A percentile compares a stretch with the other conserved stretches of the same genome.
These are phyloP conservation scores for Fraxinus quadrangulata DNA, from an alignment of 257 asterid species.

Conservation along the genomic window DNA sequence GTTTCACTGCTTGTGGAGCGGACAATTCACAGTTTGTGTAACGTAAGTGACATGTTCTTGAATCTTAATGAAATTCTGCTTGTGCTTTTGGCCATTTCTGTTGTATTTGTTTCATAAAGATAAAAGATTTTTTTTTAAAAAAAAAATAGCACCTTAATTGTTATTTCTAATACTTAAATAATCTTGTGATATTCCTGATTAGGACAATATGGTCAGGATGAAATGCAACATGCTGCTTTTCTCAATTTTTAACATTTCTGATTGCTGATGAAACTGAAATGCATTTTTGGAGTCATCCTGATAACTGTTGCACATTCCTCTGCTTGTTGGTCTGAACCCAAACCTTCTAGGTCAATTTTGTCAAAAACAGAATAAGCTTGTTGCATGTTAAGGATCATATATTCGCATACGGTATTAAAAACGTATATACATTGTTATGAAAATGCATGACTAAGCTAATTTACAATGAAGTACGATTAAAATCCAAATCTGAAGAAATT, in stretches of 20 bases:
- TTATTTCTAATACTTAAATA: no score
- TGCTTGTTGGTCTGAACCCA: background rate
- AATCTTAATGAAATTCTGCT: background rate
- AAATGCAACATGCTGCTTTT: background rate
- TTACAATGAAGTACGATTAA: no score
- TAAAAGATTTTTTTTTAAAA: background rate
- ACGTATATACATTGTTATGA: no score
- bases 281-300: background rate
- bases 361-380: background rate
- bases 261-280: background rate
- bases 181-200: no score
- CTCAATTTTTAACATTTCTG: background rate
- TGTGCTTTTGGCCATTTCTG: background rate
- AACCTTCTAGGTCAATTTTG: background rate
- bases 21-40: conserved; percentile 78
- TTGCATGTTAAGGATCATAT: background rate
- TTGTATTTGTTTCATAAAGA: background rate
- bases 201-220: no score
- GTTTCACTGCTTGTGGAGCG: conserved; percentile 96
- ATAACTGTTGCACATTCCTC: background rate
- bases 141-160: background rate
- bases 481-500: background rate
- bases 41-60: conserved; percentile 49
- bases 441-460: no score
- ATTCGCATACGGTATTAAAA: background rate